Base-by-base conservation (phyloP, 2,329 filamentous ascomycete species). In the Penicillium sclerotiorum region DNA sequence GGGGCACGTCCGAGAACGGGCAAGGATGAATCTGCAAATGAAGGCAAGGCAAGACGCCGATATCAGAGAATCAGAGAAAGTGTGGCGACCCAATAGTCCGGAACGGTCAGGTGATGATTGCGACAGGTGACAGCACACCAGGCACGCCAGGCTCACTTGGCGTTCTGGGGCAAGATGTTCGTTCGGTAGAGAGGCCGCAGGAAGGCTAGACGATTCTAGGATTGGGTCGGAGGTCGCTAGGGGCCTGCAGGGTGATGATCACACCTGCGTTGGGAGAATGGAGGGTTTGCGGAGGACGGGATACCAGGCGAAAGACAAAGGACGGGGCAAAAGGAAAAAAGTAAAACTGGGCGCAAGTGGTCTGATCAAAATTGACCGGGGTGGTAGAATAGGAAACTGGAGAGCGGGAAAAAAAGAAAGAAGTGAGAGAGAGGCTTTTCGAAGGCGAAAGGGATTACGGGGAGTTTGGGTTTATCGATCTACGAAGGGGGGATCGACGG, bases 401-500 rank as follows among this genome's bases (percentile, higher is more conserved):
- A 27, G 36, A 53, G 9, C 18, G 42, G 28, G 44, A 35, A 37
- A 23, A 33, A 40, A 50, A 37, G 30, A 43, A 40, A 15, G 8
- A 35, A 33, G 11, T 37, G 13, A 33, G 32, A 44, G 42, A 48
- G 39, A 28, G 17, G 45, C 45, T 55, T 58, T 49, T 57, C 49
- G 22, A 46, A 20, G 43, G 37, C 20, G 52, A 53, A n/a, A 50
- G 56, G 48, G 48, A 57, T 46, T 50, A 52, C 41, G 51, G 49
- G 45, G 50, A 36, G 40, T 47, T 54, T 48, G 45, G 50, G 46
- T 52, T 61, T 61, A 61, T 61, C 59, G 59, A 61, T 61, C 59
- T 60, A 59, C 55, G 55, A 55, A 58, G 49, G 55, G 57, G 57
- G 32, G 59, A 62, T 62, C 59, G 48, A 53, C 59, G 50, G 38